Evolutionary conservation across 1,284 basidiomycete species (phyloP).

Genomic region (Ceratobasidium sp.): DNA sequence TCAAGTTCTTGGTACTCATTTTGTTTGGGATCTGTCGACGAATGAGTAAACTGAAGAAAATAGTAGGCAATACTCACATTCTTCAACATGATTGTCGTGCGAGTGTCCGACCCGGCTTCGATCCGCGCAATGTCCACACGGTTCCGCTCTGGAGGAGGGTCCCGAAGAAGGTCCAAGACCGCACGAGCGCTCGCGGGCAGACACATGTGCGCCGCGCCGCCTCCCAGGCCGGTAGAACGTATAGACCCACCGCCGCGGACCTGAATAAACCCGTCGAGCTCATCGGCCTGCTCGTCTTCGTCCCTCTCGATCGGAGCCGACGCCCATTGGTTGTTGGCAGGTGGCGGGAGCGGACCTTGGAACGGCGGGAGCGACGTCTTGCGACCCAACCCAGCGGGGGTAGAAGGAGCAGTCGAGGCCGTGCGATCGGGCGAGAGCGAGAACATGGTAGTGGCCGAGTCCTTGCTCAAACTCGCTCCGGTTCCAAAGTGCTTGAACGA

Average conservation of each 20-base stretch:
- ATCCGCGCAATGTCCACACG: conserved; percentile 71
- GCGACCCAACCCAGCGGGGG: conserved; percentile 16
- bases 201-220: conserved; percentile 16
- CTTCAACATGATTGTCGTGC: conserved; percentile 83
- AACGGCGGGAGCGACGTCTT: conserved; percentile 38
- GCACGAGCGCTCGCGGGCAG: conserved; percentile 30
- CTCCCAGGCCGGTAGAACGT: conserved; percentile 15
- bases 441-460: not conserved
- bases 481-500: conserved; percentile 6
- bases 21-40: conserved; percentile 31
- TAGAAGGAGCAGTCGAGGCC: conserved; percentile 21
- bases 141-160: conserved; percentile 60
- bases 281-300: not conserved
- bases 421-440: conserved; percentile 10
- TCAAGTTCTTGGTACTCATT: conserved; percentile 77
- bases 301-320: not conserved
- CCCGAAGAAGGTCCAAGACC: conserved; percentile 27
- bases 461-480: too few relatives aligned
- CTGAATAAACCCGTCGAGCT: conserved; percentile 15
- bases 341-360: conserved; percentile 36
- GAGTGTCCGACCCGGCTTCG: conserved; percentile 73
- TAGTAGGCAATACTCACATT: conserved; percentile 58
- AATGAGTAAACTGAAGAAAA: not conserved
- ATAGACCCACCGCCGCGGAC: not conserved
- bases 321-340: conserved; percentile 3